Percentiles rank a stretch among this genome's conserved stretches.
These are phyloP conservation scores for Globisporangium iwayamae DNA, from an alignment of 352 stramenopile species.

Conservation along the genomic window DNA sequence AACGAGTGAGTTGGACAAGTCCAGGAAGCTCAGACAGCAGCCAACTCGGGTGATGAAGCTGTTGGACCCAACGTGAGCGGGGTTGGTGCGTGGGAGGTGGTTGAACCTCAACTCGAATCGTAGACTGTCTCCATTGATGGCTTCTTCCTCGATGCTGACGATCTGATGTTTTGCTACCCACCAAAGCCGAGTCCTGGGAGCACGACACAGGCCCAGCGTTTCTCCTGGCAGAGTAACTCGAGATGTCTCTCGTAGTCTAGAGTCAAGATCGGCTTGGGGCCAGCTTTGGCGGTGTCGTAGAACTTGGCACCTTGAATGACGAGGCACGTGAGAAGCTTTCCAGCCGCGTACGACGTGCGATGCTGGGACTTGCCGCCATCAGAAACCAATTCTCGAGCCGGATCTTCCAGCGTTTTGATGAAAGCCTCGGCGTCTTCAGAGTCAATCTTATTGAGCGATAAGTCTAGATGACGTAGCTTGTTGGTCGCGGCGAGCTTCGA, in stretches of 20 bases:
- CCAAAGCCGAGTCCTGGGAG: neutral
- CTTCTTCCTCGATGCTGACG: neutral
- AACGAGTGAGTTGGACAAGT: neutral
- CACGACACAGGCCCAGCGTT: constrained; percentile 1
- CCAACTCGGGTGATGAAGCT: constrained; percentile 8
- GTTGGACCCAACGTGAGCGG: neutral
- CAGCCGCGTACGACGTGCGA: neutral
- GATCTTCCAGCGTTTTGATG: neutral
- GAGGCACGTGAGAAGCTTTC: neutral
- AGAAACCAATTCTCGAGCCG: constrained; percentile 4
- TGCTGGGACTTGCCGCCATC: neutral
- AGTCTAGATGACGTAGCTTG: neutral
- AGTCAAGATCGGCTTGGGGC: neutral
- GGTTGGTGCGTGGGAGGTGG: neutral
- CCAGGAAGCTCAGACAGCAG: neutral
- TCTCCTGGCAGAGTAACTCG: constrained; percentile 5
- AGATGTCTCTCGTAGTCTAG: neutral
- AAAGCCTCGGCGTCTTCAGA: neutral
- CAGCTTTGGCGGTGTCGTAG: neutral
- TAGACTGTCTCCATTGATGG: neutral
- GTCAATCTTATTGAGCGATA: neutral
- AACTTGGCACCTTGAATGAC: constrained; percentile 3
- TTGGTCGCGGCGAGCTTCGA: neutral
- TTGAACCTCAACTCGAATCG: neutral
- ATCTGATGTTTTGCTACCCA: neutral